Percentiles rank a stretch among this genome's conserved stretches.
Conservation (phyloP, 75 land plant species). For the Gnetum montanum region DNA sequence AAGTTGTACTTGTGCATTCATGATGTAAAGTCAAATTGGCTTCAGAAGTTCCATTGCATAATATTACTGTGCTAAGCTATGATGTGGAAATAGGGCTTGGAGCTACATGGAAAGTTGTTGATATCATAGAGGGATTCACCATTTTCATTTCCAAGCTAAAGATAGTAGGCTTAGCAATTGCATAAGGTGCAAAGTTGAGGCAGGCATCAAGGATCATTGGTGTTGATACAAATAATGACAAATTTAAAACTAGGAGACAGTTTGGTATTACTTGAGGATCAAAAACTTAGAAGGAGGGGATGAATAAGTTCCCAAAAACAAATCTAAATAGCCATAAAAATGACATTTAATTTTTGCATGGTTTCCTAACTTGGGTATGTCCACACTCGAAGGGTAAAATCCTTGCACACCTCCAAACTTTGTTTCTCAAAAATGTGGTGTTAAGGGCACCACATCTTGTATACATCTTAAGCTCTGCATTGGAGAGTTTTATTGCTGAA, state of each 20-base stretch:
- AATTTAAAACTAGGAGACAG: slow-evolving; percentile 51
- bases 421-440: too few relatives aligned
- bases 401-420: too few relatives aligned
- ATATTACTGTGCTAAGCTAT: slow-evolving; percentile 83
- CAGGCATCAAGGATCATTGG: slow-evolving; percentile 87
- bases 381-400: too few relatives aligned
- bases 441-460: too few relatives aligned
- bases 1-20: slow-evolving; percentile 72
- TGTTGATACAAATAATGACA: slow-evolving; percentile 63
- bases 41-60: slow-evolving; percentile 52
- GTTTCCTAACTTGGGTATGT: too few relatives aligned
- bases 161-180: slow-evolving; percentile 88
- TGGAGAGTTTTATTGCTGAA: too few relatives aligned
- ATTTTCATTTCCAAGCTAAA: slow-evolving; percentile 85
- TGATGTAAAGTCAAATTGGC: slow-evolving; percentile 75
- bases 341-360: too few relatives aligned
- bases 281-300: too few relatives aligned
- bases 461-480: too few relatives aligned
- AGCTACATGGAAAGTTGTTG: slow-evolving; percentile 90
- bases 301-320: too few relatives aligned
- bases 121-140: slow-evolving; percentile 58
- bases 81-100: slow-evolving; percentile 76
- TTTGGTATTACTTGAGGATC: slow-evolving; percentile 83
- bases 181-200: slow-evolving; percentile 73
- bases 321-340: too few relatives aligned